Evolutionary conservation across 2,329 filamentous ascomycete genomes (phyloP).

Genomic region (Penicillium sp.): DNA sequence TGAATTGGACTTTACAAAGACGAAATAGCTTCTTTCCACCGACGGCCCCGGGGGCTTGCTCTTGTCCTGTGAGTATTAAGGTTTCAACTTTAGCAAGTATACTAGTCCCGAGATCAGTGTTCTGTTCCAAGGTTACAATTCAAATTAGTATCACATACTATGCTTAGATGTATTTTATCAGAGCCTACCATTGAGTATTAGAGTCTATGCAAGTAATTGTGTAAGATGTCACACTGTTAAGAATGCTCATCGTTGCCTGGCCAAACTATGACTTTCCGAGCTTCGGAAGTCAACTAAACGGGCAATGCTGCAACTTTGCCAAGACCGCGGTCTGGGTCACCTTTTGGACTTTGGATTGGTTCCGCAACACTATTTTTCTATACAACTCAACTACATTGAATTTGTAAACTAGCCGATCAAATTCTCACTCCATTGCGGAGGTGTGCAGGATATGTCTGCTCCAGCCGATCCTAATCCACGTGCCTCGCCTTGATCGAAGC

Average conservation of each 20-base stretch:
- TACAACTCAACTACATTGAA: background rate
- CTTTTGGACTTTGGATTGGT: background rate
- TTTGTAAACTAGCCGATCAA: background rate
- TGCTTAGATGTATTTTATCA: background rate
- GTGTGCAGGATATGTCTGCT: background rate
- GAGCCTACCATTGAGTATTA: no score
- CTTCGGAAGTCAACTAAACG: constrained; percentile 20
- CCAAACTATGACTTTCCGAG: constrained; percentile 18
- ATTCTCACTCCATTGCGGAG: background rate
- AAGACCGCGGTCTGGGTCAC: constrained; percentile 28
- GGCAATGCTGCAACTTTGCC: constrained; percentile 38
- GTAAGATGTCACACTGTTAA: background rate
- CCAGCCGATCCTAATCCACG: background rate
- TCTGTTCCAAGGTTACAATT: no score
- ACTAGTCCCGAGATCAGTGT: no score
- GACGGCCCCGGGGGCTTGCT: background rate
- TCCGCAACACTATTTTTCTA: background rate
- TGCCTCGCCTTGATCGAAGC: background rate
- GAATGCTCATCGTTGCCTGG: constrained; percentile 36
- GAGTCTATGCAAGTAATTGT: no score
- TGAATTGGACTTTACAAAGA: background rate
- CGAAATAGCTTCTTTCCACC: background rate
- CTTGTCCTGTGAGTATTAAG: background rate
- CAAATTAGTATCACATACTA: background rate
- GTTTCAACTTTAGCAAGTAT: no score